Evolutionary conservation across 176 grass and related monocot genomes (phyloP).

Genomic region (Musa troglodytarum): DNA sequence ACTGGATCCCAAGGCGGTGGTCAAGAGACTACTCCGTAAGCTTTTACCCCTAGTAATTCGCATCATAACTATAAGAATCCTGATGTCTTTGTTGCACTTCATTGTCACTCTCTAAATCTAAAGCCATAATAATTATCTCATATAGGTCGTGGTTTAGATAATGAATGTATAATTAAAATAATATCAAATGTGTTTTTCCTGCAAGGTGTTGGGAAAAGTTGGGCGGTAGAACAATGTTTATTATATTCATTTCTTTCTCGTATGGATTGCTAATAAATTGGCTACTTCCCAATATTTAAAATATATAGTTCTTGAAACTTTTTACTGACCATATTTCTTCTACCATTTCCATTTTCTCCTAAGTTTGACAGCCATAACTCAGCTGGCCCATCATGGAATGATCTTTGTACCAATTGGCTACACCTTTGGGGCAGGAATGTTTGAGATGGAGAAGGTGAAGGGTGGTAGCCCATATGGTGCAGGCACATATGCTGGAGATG

Average conservation of each 20-base stretch:
- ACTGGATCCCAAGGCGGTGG: slow-evolving; percentile 65
- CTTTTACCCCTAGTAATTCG: neutral
- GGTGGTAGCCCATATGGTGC: slow-evolving; percentile 61
- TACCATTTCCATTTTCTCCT: neutral
- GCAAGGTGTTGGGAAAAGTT: neutral
- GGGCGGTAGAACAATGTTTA: too few relatives aligned
- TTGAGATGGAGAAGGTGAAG: slow-evolving; percentile 51
- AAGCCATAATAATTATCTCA: neutral
- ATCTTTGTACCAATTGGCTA: slow-evolving; percentile 73
- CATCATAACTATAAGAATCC: neutral
- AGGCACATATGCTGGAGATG: slow-evolving; percentile 59
- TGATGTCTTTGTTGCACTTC: neutral
- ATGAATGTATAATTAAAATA: too few relatives aligned
- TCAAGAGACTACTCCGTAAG: slow-evolving; percentile 69
- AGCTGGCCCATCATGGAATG: slow-evolving; percentile 70
- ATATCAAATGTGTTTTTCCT: neutral
- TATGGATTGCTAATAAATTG: neutral
- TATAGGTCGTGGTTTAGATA: too few relatives aligned
- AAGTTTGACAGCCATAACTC: slow-evolving; percentile 63
- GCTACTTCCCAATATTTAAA: slow-evolving; percentile 2
- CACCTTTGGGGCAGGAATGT: slow-evolving; percentile 71
- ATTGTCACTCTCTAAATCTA: neutral
- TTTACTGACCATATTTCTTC: neutral
- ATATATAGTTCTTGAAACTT: neutral
- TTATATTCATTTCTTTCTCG: too few relatives aligned